Conservation (phyloP, 805 yeast species). For the Zygotorulaspora sp. region DNA sequence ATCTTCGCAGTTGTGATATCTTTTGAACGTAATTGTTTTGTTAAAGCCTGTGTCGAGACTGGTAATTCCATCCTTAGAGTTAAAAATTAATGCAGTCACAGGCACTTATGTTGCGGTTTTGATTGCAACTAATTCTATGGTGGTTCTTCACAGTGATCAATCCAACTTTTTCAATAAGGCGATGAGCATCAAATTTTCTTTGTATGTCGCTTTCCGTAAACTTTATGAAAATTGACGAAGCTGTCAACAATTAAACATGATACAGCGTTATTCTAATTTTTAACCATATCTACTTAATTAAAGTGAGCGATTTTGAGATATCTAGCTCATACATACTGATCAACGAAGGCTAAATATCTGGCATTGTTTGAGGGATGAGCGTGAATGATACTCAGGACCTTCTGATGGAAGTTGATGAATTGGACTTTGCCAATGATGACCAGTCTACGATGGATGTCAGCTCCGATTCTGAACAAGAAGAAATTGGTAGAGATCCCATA, state of each 20-base stretch:
- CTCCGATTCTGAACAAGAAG: constrained; percentile 24
- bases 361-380: too few species aligned
- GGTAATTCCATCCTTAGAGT: constrained; percentile 13
- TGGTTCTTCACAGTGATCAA: too few species aligned
- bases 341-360: too few species aligned
- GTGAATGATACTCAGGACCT: constrained; percentile 13
- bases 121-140: too few species aligned
- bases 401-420: constrained; percentile 29
- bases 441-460: constrained; percentile 6
- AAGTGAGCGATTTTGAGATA: too few species aligned
- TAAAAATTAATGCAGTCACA: too few species aligned
- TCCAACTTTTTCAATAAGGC: constrained; percentile 6
- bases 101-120: too few species aligned
- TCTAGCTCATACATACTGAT: too few species aligned
- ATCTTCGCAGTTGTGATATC: constrained; percentile 43
- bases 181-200: constrained; percentile 10
- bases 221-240: constrained; percentile 4
- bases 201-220: constrained; percentile 7
- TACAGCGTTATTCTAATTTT: too few species aligned
- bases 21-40: constrained; percentile 56
- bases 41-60: constrained; percentile 46
- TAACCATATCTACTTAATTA: too few species aligned
- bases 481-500: constrained; percentile 20
- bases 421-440: constrained; percentile 23
- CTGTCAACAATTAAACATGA: neutral